Evolutionary conservation across 495 filamentous ascomycete species (phyloP).

Genomic region (Apiosordaria backusii): DNA sequence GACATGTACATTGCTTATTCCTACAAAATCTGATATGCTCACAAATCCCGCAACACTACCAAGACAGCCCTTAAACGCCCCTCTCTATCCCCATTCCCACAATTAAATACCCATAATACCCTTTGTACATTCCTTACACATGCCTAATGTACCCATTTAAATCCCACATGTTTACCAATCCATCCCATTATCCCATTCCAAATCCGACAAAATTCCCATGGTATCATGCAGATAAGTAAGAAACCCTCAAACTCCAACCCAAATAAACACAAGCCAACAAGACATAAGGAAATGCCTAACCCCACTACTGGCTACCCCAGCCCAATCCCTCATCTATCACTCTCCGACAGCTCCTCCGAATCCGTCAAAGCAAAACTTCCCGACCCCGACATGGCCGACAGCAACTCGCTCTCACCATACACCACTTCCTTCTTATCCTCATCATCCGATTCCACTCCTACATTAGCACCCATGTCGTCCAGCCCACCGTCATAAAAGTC

Average conservation of each 20-base stretch:
- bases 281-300: neutral
- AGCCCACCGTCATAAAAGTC: neutral
- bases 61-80: neutral
- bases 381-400: neutral
- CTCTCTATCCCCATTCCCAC: neutral
- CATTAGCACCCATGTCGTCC: slow-evolving; percentile 22
- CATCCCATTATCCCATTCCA: neutral
- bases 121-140: neutral
- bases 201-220: neutral
- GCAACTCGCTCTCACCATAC: slow-evolving; percentile 13
- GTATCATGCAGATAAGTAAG: neutral
- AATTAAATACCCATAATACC: neutral
- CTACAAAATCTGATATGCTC: neutral
- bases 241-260: neutral
- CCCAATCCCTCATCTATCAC: too few species aligned
- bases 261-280: neutral
- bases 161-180: neutral
- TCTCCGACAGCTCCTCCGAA: neutral
- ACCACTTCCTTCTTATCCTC: slow-evolving; percentile 16
- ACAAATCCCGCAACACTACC: neutral
- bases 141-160: neutral
- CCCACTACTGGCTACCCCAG: neutral
- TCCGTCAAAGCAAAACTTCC: neutral
- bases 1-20: neutral
- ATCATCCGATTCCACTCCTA: slow-evolving; percentile 15